Conservation (phyloP, 257 asterid genomes). For the Solanum gracilifrons region DNA sequence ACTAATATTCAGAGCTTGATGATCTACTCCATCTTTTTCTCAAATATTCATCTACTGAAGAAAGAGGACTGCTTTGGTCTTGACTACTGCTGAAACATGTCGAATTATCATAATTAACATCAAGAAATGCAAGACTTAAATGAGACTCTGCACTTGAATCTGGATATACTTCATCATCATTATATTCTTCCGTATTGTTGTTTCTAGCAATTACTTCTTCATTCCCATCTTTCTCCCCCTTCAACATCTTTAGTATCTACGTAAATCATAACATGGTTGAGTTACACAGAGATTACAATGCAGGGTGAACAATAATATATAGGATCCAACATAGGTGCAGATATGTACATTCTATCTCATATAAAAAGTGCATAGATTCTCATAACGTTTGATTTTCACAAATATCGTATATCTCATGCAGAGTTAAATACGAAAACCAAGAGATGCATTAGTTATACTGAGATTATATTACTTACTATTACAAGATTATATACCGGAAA, state of each 20-base stretch:
- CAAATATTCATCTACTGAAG: slow-evolving; percentile 57
- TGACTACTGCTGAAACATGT: slow-evolving; percentile 70
- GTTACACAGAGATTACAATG: background rate
- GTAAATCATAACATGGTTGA: background rate
- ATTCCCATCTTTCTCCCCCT: slow-evolving; percentile 30
- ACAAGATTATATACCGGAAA: background rate
- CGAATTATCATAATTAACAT: slow-evolving; percentile 31
- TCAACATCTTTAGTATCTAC: slow-evolving; percentile 49
- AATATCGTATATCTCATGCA: background rate
- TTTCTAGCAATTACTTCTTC: slow-evolving; percentile 5
- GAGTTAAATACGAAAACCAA: background rate
- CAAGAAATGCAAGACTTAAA: slow-evolving; percentile 65
- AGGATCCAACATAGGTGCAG: background rate
- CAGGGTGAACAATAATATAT: background rate
- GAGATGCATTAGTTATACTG: background rate
- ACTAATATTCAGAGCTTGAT: slow-evolving; percentile 45
- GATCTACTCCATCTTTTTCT: slow-evolving; percentile 70
- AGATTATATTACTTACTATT: background rate
- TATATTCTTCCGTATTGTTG: slow-evolving; percentile 30
- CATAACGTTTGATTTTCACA: background rate
- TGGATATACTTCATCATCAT: slow-evolving; percentile 88
- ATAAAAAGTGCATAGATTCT: background rate
- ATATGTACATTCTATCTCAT: background rate
- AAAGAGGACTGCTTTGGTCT: slow-evolving; percentile 60
- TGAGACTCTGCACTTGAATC: slow-evolving; percentile 77